These are phyloP conservation scores for Neurospora africana DNA, from an alignment of 495 filamentous ascomycete genomes.

Conservation along the genomic window DNA sequence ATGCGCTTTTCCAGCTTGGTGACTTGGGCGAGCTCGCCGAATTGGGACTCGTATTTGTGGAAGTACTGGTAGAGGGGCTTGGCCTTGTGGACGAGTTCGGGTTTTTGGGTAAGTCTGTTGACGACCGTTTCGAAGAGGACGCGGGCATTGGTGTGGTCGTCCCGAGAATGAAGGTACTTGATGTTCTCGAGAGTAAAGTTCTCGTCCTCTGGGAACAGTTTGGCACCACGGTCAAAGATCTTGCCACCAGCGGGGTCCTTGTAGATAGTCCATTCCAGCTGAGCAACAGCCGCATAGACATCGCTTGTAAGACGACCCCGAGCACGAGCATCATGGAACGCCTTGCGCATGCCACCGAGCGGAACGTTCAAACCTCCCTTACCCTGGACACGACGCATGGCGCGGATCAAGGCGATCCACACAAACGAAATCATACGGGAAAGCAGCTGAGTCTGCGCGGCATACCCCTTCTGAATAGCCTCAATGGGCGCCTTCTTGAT, in stretches of 20 bases:
- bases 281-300: constrained; percentile 82
- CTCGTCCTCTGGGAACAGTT: constrained; percentile 86
- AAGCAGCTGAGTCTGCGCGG: constrained; percentile 58
- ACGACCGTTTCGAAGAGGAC: constrained; percentile 92
- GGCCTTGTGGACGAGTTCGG: constrained; percentile 59
- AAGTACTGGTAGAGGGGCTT: constrained; percentile 83
- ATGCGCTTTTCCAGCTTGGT: constrained; percentile 85
- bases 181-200: constrained; percentile 86
- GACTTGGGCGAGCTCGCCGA: constrained; percentile 81
- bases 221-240: constrained; percentile 90
- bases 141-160: constrained; percentile 88
- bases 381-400: constrained; percentile 88
- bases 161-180: constrained; percentile 82
- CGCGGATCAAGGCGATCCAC: constrained; percentile 90
- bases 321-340: constrained; percentile 78
- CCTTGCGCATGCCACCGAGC: constrained; percentile 65
- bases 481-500: constrained; percentile 56
- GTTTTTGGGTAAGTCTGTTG: constrained; percentile 60
- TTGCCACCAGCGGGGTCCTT: constrained; percentile 82
- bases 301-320: constrained; percentile 81
- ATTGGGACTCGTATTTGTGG: constrained; percentile 88
- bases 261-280: constrained; percentile 92
- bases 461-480: constrained; percentile 57
- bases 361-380: constrained; percentile 59
- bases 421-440: constrained; percentile 74